Percentiles rank a stretch among this genome's conserved stretches.
Evolutionary conservation across 2,329 filamentous ascomycete genomes (phyloP).

Genomic region (Penicillium aurantiogriseum): DNA sequence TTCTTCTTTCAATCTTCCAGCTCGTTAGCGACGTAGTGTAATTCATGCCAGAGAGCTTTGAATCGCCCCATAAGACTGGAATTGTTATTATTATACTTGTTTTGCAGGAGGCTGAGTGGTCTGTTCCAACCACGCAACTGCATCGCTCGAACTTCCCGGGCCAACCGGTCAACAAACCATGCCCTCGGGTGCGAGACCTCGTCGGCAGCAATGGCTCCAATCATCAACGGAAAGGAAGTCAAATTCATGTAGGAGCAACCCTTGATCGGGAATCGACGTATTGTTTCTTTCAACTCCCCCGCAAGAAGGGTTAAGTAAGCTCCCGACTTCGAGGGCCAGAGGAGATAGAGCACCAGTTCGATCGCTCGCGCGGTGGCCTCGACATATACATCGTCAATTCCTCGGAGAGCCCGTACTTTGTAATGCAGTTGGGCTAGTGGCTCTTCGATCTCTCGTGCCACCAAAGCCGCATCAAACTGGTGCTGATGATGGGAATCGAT

Average conservation of each 20-base stretch:
- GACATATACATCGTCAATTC: neutral
- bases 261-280: conserved; percentile 12
- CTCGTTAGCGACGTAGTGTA: neutral
- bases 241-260: conserved; percentile 24
- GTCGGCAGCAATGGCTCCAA: conserved; percentile 24
- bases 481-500: conserved; percentile 1
- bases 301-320: conserved; percentile 14
- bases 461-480: neutral
- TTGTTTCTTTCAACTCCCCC: conserved; percentile 16
- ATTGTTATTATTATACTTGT: neutral
- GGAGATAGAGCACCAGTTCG: conserved; percentile 24
- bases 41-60: neutral
- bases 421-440: neutral
- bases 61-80: neutral
- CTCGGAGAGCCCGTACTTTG: neutral
- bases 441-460: conserved; percentile 5
- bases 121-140: conserved; percentile 16
- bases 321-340: conserved; percentile 16
- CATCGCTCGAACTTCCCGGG: conserved; percentile 11
- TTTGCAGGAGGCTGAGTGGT: conserved; percentile 5
- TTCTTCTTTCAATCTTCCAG: neutral
- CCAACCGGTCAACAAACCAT: conserved; percentile 22
- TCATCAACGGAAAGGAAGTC: conserved; percentile 24
- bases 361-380: conserved; percentile 7
- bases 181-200: conserved; percentile 16